A percentile compares a stretch with the other conserved stretches of the same genome.
Conservation (phyloP, 2,329 filamentous ascomycete genomes). For the Emericellopsis atlantica region DNA sequence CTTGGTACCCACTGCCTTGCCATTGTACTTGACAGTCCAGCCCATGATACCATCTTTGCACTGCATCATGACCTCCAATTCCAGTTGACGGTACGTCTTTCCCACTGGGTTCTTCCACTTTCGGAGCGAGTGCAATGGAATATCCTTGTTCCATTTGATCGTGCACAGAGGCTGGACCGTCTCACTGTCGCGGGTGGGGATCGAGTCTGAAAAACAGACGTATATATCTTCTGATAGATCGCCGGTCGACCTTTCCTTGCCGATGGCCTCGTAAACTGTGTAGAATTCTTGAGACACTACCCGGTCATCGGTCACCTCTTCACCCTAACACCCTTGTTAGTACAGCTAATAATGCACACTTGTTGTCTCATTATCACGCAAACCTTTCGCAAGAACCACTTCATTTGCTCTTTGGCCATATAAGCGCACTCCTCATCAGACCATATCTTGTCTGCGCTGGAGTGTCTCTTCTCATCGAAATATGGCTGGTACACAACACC, state of each 20-base stretch:
- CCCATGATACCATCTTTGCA: neutral
- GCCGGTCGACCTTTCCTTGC: neutral
- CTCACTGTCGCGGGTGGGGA: neutral
- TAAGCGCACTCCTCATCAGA: neutral
- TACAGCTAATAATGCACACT: neutral
- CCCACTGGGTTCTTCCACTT: neutral
- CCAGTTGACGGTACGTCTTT: neutral
- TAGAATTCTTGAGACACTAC: neutral
- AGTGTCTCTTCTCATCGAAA: neutral
- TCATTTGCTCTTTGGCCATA: neutral
- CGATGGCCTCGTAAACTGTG: too few relatives aligned
- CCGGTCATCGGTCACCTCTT: neutral
- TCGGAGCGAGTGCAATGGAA: neutral
- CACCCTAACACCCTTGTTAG: neutral
- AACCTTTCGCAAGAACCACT: neutral
- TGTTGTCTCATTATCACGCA: neutral
- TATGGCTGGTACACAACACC: neutral
- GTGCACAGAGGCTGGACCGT: neutral
- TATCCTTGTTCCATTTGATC: neutral
- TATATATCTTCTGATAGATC: neutral
- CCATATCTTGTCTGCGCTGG: neutral
- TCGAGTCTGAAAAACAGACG: too few relatives aligned
- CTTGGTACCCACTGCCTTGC: neutral
- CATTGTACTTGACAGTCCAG: neutral
- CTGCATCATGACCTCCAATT: neutral